phyloP scores from a whole-genome alignment of 164 flowering plant genomes.

The Berberis thunbergii region DNA sequence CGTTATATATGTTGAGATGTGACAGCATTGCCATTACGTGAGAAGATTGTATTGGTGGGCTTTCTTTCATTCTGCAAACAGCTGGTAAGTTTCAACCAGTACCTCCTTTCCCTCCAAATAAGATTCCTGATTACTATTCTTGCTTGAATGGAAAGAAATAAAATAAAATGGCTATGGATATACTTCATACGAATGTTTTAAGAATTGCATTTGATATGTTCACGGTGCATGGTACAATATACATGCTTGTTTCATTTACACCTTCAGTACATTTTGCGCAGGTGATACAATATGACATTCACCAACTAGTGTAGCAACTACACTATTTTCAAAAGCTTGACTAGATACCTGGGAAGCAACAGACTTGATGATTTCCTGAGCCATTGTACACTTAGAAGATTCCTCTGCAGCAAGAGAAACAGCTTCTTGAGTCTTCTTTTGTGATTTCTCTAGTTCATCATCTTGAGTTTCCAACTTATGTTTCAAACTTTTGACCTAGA shows the following conservation, averaged over 20 bases:
- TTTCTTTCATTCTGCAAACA: no score
- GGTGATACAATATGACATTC: not conserved
- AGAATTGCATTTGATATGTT: no score
- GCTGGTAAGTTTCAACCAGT: no score
- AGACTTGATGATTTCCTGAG: constrained; percentile 46
- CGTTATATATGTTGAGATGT: no score
- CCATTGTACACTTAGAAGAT: constrained; percentile 35
- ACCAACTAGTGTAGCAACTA: not conserved
- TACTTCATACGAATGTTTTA: no score
- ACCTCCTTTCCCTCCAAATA: no score
- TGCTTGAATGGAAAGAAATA: no score
- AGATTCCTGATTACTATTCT: no score
- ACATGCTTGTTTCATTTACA: not conserved
- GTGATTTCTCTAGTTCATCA: constrained; percentile 42
- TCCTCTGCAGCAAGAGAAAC: constrained; percentile 35
- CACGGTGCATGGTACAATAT: no score
- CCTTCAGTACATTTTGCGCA: not conserved
- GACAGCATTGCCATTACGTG: no score
- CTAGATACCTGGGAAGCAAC: constrained; percentile 45
- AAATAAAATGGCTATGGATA: no score
- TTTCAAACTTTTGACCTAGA: constrained; percentile 55
- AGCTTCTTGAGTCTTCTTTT: constrained; percentile 34
- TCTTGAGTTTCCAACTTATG: constrained; percentile 60
- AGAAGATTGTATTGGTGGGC: no score
- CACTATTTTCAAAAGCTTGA: not conserved